Conservation (phyloP, 352 stramenopile species). For the Phytophthora pseudosyringae region DNA sequence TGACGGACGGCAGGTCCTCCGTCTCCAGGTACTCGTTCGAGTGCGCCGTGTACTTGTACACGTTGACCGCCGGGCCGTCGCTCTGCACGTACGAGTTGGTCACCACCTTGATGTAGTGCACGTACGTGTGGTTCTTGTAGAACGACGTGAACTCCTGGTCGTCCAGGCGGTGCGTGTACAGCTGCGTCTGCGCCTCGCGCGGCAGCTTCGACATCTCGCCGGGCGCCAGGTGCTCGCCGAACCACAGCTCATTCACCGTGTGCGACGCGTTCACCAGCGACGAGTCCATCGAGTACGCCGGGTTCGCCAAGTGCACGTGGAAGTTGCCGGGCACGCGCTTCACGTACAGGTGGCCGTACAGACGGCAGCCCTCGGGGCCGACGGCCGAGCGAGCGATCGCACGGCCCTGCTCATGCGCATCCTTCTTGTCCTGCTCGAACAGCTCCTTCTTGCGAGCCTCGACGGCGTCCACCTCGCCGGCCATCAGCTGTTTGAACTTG, state of each 20-base stretch:
- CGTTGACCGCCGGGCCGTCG: slow-evolving; percentile 56
- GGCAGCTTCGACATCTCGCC: slow-evolving; percentile 79
- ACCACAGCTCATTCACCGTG: slow-evolving; percentile 96
- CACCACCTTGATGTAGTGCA: slow-evolving; percentile 99
- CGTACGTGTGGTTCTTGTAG: slow-evolving; percentile 96
- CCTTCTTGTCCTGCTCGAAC: slow-evolving; percentile 94
- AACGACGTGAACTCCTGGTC: slow-evolving; percentile 90
- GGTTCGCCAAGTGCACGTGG: slow-evolving; percentile 98
- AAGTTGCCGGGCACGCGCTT: slow-evolving; percentile 98
- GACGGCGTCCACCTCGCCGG: slow-evolving; percentile 71
- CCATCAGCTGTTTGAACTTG: slow-evolving; percentile 92
- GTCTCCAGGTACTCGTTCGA: slow-evolving; percentile 90
- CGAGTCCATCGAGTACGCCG: slow-evolving; percentile 90
- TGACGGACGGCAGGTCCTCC: slow-evolving; percentile 87
- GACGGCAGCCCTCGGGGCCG: slow-evolving; percentile 77
- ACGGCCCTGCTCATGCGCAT: slow-evolving; percentile 58
- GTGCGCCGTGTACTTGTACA: slow-evolving; percentile 93
- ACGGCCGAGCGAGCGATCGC: slow-evolving; percentile 63
- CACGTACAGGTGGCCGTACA: slow-evolving; percentile 83
- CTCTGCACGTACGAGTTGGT: slow-evolving; percentile 91
- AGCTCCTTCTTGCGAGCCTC: slow-evolving; percentile 93
- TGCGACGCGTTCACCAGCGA: slow-evolving; percentile 94
- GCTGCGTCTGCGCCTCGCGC: slow-evolving; percentile 86
- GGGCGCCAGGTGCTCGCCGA: slow-evolving; percentile 85
- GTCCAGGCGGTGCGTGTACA: slow-evolving; percentile 95